Conservation (phyloP, 2,329 filamentous ascomycete species). For the Catunica adiposa region DNA sequence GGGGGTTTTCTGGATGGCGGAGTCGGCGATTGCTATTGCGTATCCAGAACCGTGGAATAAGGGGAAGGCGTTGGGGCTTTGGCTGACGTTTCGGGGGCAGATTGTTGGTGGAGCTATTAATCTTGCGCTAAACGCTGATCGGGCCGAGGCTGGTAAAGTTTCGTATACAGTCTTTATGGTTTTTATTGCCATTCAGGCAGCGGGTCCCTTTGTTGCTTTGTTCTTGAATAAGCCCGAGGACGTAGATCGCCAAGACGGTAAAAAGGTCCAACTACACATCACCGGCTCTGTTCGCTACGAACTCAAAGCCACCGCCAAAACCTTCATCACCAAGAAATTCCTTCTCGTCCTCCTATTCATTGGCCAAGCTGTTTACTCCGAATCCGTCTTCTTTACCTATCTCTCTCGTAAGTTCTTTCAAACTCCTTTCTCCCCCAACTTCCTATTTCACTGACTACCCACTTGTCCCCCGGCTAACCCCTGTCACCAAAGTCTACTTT, state of each 20-base stretch:
- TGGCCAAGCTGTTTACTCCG: constrained; percentile 52
- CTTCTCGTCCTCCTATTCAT: constrained; percentile 51
- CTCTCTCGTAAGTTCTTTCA: constrained; percentile 28
- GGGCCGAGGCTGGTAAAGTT: constrained; percentile 43
- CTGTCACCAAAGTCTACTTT: constrained; percentile 46
- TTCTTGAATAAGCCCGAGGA: constrained; percentile 43
- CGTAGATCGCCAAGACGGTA: constrained; percentile 50
- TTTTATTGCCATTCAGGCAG: constrained; percentile 54
- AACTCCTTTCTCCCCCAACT: too few species aligned
- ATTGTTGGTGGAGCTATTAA: constrained; percentile 59
- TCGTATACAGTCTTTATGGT: constrained; percentile 52
- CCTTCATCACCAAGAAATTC: constrained; percentile 46
- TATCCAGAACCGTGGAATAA: constrained; percentile 57
- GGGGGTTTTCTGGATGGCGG: constrained; percentile 60
- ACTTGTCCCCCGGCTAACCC: neutral
- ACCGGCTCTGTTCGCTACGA: constrained; percentile 39
- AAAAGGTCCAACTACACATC: constrained; percentile 43
- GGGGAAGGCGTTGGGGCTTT: constrained; percentile 49
- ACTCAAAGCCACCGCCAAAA: constrained; percentile 38
- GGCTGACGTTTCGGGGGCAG: constrained; percentile 47
- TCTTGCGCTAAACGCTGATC: constrained; percentile 42
- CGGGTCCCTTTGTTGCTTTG: constrained; percentile 47
- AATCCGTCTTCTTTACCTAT: constrained; percentile 59
- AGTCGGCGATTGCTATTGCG: constrained; percentile 54
- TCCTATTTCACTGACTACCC: neutral